phyloP scores from a whole-genome alignment of 148 eudicot genomes.

The Pouteria glomerata region DNA sequence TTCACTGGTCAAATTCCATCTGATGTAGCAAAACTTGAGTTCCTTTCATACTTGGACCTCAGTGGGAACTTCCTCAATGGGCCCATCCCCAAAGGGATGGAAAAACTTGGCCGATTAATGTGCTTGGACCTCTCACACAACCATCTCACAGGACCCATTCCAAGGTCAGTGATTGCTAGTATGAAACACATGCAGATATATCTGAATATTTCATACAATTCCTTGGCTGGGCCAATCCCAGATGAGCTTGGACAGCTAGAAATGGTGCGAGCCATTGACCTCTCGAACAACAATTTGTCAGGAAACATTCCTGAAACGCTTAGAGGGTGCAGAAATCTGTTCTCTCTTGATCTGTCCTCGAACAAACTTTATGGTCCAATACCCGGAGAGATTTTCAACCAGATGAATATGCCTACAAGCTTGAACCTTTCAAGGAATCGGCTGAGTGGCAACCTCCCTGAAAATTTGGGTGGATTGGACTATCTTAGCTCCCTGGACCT shows the following conservation, averaged over 20 bases:
- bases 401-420: constrained; percentile 31
- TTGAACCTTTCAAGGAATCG: constrained; percentile 66
- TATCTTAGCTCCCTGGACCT: constrained; percentile 53
- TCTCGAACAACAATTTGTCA: constrained; percentile 68
- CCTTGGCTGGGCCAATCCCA: constrained; percentile 49
- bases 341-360: constrained; percentile 55
- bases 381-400: constrained; percentile 27
- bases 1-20: constrained; percentile 45
- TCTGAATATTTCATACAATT: constrained; percentile 64
- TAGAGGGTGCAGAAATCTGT: constrained; percentile 60
- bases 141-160: constrained; percentile 52
- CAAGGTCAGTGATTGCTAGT: constrained; percentile 42
- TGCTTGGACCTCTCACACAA: constrained; percentile 68
- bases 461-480: constrained; percentile 34
- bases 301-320: constrained; percentile 57
- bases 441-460: constrained; percentile 56
- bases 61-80: constrained; percentile 65
- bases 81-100: constrained; percentile 46
- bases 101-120: constrained; percentile 34
- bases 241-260: constrained; percentile 55
- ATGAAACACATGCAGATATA: constrained; percentile 54
- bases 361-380: constrained; percentile 55
- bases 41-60: constrained; percentile 57
- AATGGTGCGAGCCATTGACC: constrained; percentile 76
- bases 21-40: constrained; percentile 46